Base-by-base conservation (phyloP, 176 grass and related monocot species). In the Juncus inflexus region DNA sequence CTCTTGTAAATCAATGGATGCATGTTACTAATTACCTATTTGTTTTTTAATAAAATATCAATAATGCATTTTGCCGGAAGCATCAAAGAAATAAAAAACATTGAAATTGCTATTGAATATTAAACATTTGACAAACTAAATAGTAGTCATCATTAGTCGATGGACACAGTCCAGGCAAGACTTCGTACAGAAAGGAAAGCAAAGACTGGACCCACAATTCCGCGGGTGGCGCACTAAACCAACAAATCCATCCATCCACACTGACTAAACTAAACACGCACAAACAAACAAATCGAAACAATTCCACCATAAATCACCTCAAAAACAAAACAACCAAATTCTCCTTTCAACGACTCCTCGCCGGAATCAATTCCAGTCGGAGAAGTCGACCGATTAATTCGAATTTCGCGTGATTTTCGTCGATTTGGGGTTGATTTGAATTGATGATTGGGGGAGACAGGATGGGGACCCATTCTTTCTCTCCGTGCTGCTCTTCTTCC, bases 381-480 rank as follows among this genome's bases (percentile, higher is more conserved):
- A 14, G 5, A 15, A 68, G 53, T 55, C 7, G 35, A 55, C 38
- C 66, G 49, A 37, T 55, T 49, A 64, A 9, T 69, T 69, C 50
- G 11, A 40, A 41, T 12, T 69, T 55, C 3, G 50, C 53, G 55
- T 69, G 50, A 69, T 3, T 52, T 12, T 39, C 39, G 28, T 55
- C 37, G 50, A 4, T 55, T 55, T 5, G 15, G 28, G 37, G 35
- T 70, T 35, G 50, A 28, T 28, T 28, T 28, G 19, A 69, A 55
- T 71, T 71, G 37, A 71, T 71, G 67, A 59, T 58, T 69, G 66
- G 50, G 42, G 67, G 53, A 19, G 52, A 40, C 13, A 66, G 53
- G 52, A 77, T 77, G 74, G 74, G 67, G 54, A 67, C 62, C n/a
- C 74, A 77, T 41, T 50, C 63, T 7, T 12, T 50, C 38, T 28